Percentiles rank a stretch among this genome's conserved stretches.
These are phyloP conservation scores for Sugiyamaella smithiae DNA, from an alignment of 805 yeast genomes.

Conservation along the genomic window DNA sequence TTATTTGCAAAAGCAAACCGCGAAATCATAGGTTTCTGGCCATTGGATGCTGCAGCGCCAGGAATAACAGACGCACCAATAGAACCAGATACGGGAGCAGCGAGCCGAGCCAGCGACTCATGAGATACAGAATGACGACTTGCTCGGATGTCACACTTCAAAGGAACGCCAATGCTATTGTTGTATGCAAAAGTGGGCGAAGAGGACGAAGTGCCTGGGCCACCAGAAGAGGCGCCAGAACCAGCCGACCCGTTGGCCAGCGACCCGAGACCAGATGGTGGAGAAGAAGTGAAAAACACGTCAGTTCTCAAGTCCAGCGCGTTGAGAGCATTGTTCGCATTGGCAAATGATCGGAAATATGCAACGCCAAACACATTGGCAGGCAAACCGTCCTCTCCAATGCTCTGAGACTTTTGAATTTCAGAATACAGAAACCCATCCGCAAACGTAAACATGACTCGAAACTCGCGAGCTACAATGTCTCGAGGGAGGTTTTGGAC, in stretches of 20 bases:
- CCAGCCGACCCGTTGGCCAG: slow-evolving; percentile 7
- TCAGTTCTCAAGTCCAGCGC: slow-evolving; percentile 18
- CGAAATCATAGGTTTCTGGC: neutral
- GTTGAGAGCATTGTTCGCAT: slow-evolving; percentile 16
- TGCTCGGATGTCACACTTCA: slow-evolving; percentile 17
- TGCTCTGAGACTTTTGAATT: slow-evolving; percentile 29
- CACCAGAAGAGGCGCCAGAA: slow-evolving; percentile 3
- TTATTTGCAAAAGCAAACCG: slow-evolving; percentile 13
- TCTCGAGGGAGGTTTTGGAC: slow-evolving; percentile 38
- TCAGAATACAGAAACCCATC: slow-evolving; percentile 36
- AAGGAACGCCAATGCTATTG: slow-evolving; percentile 5
- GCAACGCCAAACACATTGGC: slow-evolving; percentile 19
- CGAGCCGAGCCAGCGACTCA: slow-evolving; percentile 11
- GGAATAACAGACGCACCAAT: slow-evolving; percentile 3
- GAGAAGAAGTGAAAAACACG: slow-evolving; percentile 6
- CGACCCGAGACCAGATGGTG: slow-evolving; percentile 10
- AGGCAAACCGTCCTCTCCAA: slow-evolving; percentile 24
- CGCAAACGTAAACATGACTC: slow-evolving; percentile 39
- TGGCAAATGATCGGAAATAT: slow-evolving; percentile 19
- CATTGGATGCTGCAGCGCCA: slow-evolving; percentile 2
- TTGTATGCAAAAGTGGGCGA: slow-evolving; percentile 15
- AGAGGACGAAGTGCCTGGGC: slow-evolving; percentile 11
- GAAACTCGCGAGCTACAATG: slow-evolving; percentile 37
- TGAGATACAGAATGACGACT: slow-evolving; percentile 13
- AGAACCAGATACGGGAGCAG: slow-evolving; percentile 8